phyloP scores from a whole-genome alignment of 176 grass and related monocot species.

The Rhynchospora pubera region DNA sequence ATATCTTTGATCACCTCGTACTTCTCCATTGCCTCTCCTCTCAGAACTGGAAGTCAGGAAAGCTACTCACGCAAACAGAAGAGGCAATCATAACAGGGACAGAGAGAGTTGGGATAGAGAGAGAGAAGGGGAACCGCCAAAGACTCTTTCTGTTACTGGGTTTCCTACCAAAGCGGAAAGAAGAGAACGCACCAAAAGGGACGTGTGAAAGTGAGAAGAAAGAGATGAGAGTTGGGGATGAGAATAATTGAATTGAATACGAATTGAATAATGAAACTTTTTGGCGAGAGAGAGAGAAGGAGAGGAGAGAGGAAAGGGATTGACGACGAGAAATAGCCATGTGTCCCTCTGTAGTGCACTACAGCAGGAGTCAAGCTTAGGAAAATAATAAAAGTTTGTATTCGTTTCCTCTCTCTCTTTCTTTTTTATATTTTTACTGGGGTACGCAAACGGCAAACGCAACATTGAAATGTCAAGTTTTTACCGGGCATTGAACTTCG shows the following conservation, averaged over 20 bases:
- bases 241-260: background rate
- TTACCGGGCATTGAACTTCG: background rate
- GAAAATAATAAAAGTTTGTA: background rate
- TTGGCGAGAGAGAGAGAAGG: background rate
- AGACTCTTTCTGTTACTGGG: conserved; percentile 10
- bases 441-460: background rate
- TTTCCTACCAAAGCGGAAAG: conserved; percentile 16
- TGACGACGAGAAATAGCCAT: background rate
- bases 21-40: conserved; percentile 48
- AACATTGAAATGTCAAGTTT: background rate
- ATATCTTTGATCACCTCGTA: conserved; percentile 93
- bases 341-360: conserved; percentile 14
- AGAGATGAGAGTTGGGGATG: background rate
- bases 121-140: conserved; percentile 12
- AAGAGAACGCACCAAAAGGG: background rate
- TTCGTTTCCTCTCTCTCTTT: background rate
- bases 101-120: background rate
- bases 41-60: background rate
- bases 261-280: background rate
- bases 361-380: background rate
- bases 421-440: background rate
- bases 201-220: background rate
- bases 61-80: background rate
- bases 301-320: background rate
- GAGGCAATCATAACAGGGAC: conserved; percentile 16